Conservation (phyloP, 306 rosid species). For the Begonia loranthoides region DNA sequence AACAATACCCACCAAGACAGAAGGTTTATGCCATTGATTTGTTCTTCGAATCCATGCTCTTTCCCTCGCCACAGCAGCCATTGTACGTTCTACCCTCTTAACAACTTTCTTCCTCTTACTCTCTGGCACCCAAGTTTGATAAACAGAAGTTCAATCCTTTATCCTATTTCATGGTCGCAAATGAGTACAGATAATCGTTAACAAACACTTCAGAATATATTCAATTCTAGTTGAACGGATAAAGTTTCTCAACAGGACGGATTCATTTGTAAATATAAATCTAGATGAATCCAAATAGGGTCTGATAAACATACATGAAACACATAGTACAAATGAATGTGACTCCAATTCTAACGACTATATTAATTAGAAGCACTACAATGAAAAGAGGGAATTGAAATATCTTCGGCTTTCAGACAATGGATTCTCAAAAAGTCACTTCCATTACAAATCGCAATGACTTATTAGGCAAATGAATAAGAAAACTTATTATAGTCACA, state of each 20-base stretch:
- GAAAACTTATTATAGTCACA: no score
- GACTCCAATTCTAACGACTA: no score
- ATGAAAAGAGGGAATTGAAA: no score
- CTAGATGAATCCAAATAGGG: not conserved
- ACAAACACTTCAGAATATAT: not conserved
- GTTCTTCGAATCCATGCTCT: conserved; percentile 65
- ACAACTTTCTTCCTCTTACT: conserved; percentile 59
- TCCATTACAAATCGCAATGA: no score
- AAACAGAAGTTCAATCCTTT: no score
- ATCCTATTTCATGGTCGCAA: conserved; percentile 49
- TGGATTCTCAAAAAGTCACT: no score
- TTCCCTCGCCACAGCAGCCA: conserved; percentile 93
- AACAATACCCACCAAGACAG: not conserved
- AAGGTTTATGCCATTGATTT: conserved; percentile 26
- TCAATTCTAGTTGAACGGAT: no score
- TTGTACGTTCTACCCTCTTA: conserved; percentile 67
- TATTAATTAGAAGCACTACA: no score
- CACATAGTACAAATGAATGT: no score
- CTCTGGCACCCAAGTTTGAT: conserved; percentile 56
- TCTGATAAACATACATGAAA: no score
- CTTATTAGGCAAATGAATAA: no score
- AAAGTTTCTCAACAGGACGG: not conserved
- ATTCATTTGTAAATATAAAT: not conserved
- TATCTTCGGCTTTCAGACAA: no score
- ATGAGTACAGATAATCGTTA: conserved; percentile 9